Base-by-base conservation (phyloP, 2,329 filamentous ascomycete species). In the Fusarium irregulare region DNA sequence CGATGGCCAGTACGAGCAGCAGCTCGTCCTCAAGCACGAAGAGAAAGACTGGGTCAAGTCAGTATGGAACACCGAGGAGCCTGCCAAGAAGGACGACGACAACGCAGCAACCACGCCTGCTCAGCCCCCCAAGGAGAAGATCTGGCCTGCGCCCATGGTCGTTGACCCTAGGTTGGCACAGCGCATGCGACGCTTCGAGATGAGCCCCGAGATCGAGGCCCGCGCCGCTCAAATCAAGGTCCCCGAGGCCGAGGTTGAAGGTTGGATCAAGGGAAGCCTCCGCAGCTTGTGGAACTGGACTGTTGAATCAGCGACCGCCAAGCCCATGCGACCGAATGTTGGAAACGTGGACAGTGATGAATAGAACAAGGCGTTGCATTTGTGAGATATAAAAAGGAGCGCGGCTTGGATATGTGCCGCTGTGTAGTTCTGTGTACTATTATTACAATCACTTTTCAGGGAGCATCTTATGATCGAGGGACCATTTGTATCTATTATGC, bases 21-120 rank as follows among this genome's bases (percentile, higher is more conserved):
- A 92, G 76, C 83, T 80, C 6, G 82, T 89, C 14, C 87, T 97
- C 27, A 83, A 84, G 40, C 81, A 89, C 37, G 94, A 96, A 82
- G 93, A 97, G 81, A 81, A 81, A 46, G 89, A 95, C 78, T 97
- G 94, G 94, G 90, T 91, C 79, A 97, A 97, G 81, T 89, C 87
- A n/a, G 87, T 90, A 8, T 90, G 88, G 80, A 89, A 90, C 78
- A 81, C 76, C 76, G 86, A 75, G 80, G 86, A 76, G 28, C 65
- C 75, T 56, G 76, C 79, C 62, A 77, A 80, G 74, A 83, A 77
- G 78, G 86, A 77, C 77, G 82, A 74, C 79, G 85, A 78, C 73
- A 82, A 76, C 28, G 66, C 76, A 11, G 69, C 74, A 3, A 69
- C 75, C 11, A 66, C 73, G 2, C 61, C 76, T 62, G 83, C 83